Conservation (phyloP, 345 rosid genomes). For the Nephelium lappaceum region DNA sequence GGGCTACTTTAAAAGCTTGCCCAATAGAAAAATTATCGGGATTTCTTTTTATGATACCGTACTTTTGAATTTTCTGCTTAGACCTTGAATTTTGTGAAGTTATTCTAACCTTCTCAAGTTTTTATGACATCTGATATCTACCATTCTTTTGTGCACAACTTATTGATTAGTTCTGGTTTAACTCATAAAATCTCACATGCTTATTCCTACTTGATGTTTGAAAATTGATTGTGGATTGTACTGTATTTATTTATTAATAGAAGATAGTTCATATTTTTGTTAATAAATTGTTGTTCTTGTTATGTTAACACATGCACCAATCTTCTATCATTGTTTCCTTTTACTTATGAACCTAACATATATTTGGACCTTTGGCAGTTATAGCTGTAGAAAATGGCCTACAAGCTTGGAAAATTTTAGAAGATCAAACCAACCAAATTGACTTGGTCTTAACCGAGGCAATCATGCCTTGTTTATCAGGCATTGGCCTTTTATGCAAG, state of each 20-base stretch:
- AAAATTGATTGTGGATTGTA: not conserved
- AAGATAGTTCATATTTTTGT: not conserved
- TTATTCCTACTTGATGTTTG: not conserved
- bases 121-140: too few relatives aligned
- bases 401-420: slow-evolving; percentile 66
- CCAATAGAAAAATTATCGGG: too few relatives aligned
- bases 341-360: not conserved
- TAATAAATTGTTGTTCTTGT: not conserved
- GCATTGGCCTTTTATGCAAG: slow-evolving; percentile 58
- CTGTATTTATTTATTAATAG: not conserved
- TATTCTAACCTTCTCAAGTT: too few relatives aligned
- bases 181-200: not conserved
- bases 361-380: slow-evolving; percentile 35
- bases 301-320: not conserved
- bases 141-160: not conserved
- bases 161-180: not conserved
- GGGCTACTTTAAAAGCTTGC: too few relatives aligned
- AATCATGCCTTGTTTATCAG: slow-evolving; percentile 53
- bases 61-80: too few relatives aligned
- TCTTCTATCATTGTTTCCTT: not conserved
- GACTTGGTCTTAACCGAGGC: slow-evolving; percentile 69
- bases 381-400: slow-evolving; percentile 52
- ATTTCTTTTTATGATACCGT: too few relatives aligned
- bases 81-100: too few relatives aligned
- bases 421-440: slow-evolving; percentile 48